Percentiles rank a stretch among this genome's conserved stretches.
Evolutionary conservation across 2,329 filamentous ascomycete species (phyloP).

Genomic region (Sporothrix pseudoabietina): DNA sequence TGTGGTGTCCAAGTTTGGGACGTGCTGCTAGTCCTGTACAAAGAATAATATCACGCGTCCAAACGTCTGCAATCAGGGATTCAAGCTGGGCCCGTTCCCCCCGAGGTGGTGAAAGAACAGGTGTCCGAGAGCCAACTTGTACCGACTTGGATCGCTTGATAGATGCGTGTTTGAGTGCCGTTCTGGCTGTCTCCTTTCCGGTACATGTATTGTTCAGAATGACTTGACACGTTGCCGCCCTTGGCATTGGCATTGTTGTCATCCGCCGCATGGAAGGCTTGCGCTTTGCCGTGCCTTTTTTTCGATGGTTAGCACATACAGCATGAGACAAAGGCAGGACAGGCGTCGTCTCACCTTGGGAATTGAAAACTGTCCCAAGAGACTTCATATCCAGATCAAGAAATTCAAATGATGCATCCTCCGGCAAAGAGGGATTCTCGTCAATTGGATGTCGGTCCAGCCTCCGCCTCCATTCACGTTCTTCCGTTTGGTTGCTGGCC

Average conservation of each 20-base stretch:
- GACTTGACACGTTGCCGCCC: constrained; percentile 70
- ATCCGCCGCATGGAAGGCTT: constrained; percentile 75
- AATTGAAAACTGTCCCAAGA: constrained; percentile 74
- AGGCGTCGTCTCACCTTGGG: constrained; percentile 56
- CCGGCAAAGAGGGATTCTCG: constrained; percentile 52
- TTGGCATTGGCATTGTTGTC: constrained; percentile 67
- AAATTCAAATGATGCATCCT: constrained; percentile 60
- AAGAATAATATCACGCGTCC: constrained; percentile 78
- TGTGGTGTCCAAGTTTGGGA: constrained; percentile 68
- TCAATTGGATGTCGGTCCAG: constrained; percentile 46
- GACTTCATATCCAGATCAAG: constrained; percentile 71
- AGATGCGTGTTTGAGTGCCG: constrained; percentile 49
- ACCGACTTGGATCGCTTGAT: constrained; percentile 81
- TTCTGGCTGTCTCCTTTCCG: constrained; percentile 56
- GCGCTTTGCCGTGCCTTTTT: neutral
- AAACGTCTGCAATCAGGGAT: constrained; percentile 72
- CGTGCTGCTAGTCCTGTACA: constrained; percentile 77
- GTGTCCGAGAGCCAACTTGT: constrained; percentile 64
- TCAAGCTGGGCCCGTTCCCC: constrained; percentile 79
- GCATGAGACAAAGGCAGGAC: neutral
- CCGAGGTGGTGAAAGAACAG: constrained; percentile 72
- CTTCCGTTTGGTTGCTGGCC: constrained; percentile 79
- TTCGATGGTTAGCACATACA: neutral
- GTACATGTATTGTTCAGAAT: constrained; percentile 84
- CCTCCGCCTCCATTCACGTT: constrained; percentile 75